Conservation (phyloP, 768 basidiomycete species). For the Calocera viscosa region DNA sequence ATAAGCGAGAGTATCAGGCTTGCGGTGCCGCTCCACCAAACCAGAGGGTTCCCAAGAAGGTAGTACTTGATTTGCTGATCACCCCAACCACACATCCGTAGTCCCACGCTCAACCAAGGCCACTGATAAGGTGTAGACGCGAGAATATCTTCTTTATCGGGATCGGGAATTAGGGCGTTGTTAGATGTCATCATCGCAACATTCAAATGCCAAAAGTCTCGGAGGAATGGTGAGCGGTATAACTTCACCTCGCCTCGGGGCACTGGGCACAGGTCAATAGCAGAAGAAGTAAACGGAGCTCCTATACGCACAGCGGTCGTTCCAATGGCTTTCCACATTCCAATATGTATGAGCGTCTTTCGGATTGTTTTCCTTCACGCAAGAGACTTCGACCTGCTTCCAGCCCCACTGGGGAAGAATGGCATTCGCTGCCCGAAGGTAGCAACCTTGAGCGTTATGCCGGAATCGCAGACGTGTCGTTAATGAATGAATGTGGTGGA, state of each 20-base stretch:
- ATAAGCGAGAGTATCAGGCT: conserved; percentile 48
- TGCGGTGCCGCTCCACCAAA: conserved; percentile 74
- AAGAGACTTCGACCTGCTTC: conserved; percentile 95
- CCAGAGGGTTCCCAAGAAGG: conserved; percentile 77
- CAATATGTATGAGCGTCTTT: conserved; percentile 80
- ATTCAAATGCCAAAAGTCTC: conserved; percentile 97
- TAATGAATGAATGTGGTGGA: conserved; percentile 68
- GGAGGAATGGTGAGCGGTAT: conserved; percentile 83
- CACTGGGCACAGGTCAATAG: conserved; percentile 37
- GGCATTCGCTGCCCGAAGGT: conserved; percentile 77
- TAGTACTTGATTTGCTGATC: conserved; percentile 83
- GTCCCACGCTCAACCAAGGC: conserved; percentile 78
- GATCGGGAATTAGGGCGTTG: conserved; percentile 92
- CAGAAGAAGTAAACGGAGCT: neutral
- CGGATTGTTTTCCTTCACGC: conserved; percentile 75
- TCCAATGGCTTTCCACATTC: conserved; percentile 98
- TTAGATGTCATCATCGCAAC: conserved; percentile 99
- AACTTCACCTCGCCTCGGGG: conserved; percentile 70
- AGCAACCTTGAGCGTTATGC: conserved; percentile 69
- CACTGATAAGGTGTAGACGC: conserved; percentile 88
- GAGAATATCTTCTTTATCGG: conserved; percentile 96
- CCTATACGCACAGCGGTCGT: conserved; percentile 64
- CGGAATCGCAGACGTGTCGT: conserved; percentile 81
- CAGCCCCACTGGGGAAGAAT: conserved; percentile 96
- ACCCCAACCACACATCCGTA: conserved; percentile 97